Conservation (phyloP, 371 early-diverging fungal species). For the Mortierella sp. region DNA sequence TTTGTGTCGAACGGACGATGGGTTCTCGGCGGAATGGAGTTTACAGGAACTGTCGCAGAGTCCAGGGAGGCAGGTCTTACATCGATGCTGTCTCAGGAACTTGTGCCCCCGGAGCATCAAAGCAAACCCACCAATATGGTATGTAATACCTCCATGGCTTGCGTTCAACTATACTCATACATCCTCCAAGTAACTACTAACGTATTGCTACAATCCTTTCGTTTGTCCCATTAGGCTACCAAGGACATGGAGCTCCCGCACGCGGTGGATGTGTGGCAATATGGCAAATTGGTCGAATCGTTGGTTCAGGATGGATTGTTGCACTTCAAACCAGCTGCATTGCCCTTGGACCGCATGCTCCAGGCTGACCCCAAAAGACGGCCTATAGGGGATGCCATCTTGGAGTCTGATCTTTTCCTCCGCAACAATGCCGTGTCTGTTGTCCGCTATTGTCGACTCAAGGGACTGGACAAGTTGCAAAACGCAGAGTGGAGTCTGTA, state of each 20-base stretch:
- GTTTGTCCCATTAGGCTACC: conserved; percentile 2
- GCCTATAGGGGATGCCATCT: conserved; percentile 41
- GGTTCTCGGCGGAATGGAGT: conserved; percentile 55
- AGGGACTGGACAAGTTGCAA: conserved; percentile 49
- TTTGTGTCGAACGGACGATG: conserved; percentile 56
- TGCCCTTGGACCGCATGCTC: conserved; percentile 41
- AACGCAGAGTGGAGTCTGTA: conserved; percentile 49
- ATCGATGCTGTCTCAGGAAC: conserved; percentile 36
- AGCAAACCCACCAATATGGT: conserved; percentile 26
- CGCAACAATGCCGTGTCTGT: conserved; percentile 39
- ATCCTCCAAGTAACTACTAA: neutral
- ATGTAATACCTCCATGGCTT: no score
- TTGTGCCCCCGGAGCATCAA: conserved; percentile 46
- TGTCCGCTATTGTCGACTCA: conserved; percentile 52
- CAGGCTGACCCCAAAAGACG: conserved; percentile 34
- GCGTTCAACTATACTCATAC: neutral
- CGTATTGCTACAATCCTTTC: neutral
- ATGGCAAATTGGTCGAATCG: conserved; percentile 41
- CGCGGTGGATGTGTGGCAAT: conserved; percentile 53
- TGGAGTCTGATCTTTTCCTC: conserved; percentile 34
- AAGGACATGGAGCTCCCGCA: conserved; percentile 19
- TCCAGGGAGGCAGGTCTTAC: conserved; percentile 30
- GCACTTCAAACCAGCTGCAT: conserved; percentile 20
- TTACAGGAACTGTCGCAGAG: conserved; percentile 50
- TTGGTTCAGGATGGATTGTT: conserved; percentile 41